Conservation (phyloP, 164 flowering plant species). For the Annona cherimola region DNA sequence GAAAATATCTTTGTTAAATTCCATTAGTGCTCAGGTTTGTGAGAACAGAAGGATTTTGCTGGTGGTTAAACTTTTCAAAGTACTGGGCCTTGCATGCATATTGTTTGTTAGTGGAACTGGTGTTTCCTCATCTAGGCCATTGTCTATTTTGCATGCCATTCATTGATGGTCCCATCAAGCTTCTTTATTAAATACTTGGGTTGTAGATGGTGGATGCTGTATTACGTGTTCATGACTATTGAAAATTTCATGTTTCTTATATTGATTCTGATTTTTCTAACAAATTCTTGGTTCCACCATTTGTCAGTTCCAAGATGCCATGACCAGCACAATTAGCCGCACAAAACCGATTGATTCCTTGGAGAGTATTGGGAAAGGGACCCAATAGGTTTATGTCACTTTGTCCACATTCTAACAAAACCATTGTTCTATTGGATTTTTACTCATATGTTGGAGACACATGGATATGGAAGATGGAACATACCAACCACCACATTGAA, state of each 20-base stretch:
- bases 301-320: slow-evolving; percentile 73
- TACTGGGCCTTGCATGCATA: not conserved
- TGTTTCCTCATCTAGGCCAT: not conserved
- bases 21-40: slow-evolving; percentile 76
- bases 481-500: not conserved
- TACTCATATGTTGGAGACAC: not conserved
- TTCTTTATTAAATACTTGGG: no score
- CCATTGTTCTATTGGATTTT: not conserved
- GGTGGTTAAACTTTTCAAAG: not conserved
- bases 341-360: slow-evolving; percentile 63
- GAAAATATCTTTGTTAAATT: slow-evolving; percentile 75
- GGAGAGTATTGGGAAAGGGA: slow-evolving; percentile 70
- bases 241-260: not conserved
- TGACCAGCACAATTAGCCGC: slow-evolving; percentile 50
- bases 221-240: no score
- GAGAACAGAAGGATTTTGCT: slow-evolving; percentile 3
- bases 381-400: slow-evolving; percentile 56
- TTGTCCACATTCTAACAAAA: no score
- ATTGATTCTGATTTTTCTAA: not conserved
- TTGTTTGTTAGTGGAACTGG: not conserved
- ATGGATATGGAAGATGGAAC: not conserved
- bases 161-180: not conserved
- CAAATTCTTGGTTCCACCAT: not conserved
- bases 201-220: not conserved
- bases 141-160: no score